A percentile compares a stretch with the other conserved stretches of the same genome.
Conservation (phyloP, 202 grass and related monocot species). For the Eragrostis tef region DNA sequence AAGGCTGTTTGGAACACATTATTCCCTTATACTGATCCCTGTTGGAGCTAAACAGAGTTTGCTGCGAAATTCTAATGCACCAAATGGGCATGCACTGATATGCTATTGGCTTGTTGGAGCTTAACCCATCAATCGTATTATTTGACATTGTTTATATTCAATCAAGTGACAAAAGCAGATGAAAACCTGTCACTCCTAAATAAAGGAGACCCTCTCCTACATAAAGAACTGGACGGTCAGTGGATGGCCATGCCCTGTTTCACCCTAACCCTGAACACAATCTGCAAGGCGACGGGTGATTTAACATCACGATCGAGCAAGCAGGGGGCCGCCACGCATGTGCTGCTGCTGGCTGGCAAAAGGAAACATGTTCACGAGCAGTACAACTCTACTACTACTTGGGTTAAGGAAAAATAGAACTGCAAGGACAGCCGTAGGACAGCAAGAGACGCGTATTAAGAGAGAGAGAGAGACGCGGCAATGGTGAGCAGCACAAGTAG, state of each 20-base stretch:
- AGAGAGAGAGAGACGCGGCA: background rate
- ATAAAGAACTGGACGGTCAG: background rate
- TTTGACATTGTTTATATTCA: background rate
- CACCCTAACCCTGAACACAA: slow-evolving; percentile 3
- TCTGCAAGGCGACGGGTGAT: slow-evolving; percentile 3
- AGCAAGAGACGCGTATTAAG: slow-evolving; percentile 35
- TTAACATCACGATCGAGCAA: slow-evolving; percentile 16
- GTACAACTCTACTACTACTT: background rate
- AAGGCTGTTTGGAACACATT: background rate
- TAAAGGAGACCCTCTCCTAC: background rate
- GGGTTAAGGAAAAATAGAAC: background rate
- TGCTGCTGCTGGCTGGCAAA: slow-evolving; percentile 37
- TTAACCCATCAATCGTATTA: background rate
- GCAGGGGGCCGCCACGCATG: slow-evolving; percentile 17
- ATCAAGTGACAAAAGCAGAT: background rate
- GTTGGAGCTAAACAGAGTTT: background rate
- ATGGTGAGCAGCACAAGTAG: slow-evolving; percentile 1
- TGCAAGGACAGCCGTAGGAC: slow-evolving; percentile 45
- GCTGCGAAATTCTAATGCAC: background rate
- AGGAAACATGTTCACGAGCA: slow-evolving; percentile 26
- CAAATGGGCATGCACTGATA: background rate
- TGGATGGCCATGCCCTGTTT: background rate
- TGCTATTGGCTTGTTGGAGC: background rate
- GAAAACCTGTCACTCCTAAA: background rate
- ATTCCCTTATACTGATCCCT: background rate